Conservation (phyloP, 148 eudicot species). For the Pharnaceum exiguum region DNA sequence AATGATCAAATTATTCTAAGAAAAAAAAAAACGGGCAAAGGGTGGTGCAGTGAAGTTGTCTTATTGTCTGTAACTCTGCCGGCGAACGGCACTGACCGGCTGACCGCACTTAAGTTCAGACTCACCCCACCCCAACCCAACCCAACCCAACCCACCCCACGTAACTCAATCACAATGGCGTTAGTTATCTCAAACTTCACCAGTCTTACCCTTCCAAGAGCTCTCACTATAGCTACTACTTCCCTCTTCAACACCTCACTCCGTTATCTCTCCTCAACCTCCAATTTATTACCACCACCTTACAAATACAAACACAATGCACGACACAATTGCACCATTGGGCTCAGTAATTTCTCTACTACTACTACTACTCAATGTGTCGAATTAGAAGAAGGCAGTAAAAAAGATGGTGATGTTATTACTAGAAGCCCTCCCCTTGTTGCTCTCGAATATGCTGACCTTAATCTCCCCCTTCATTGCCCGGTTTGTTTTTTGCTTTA, state of each 20-base stretch:
- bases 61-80: too few relatives aligned
- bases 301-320: background rate
- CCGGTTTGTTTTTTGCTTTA: conserved; percentile 16
- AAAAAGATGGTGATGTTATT: background rate
- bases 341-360: conserved; percentile 1
- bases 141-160: too few relatives aligned
- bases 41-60: too few relatives aligned
- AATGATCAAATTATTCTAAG: too few relatives aligned
- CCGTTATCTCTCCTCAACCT: conserved; percentile 5
- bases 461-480: conserved; percentile 35
- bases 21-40: too few relatives aligned
- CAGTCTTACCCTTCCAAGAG: conserved; percentile 3
- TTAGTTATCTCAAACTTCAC: background rate
- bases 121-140: too few relatives aligned
- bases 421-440: conserved; percentile 46
- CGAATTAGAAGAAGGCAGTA: background rate
- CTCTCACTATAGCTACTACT: background rate
- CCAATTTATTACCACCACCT: background rate
- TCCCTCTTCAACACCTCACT: conserved; percentile 2
- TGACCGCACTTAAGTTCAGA: too few relatives aligned
- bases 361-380: background rate
- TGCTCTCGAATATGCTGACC: conserved; percentile 58
- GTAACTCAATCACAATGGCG: too few relatives aligned
- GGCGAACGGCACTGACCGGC: too few relatives aligned
- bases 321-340: background rate